Conservation (phyloP, 768 basidiomycete species). For the Termitomyces sp. region DNA sequence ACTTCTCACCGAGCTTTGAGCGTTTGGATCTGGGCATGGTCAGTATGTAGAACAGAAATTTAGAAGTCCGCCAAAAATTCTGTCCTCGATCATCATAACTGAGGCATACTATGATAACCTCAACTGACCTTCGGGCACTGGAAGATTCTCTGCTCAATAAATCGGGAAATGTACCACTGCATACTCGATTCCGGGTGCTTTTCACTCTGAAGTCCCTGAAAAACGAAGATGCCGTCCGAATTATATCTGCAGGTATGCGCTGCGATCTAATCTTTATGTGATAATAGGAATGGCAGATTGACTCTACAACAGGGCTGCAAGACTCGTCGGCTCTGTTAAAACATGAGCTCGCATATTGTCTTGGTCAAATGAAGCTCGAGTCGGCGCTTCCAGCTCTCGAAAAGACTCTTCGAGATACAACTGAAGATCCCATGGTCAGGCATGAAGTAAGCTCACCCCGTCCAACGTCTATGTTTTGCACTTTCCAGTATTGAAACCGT, state of each 20-base stretch:
- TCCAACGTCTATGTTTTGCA: conserved; percentile 2
- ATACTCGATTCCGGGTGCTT: conserved; percentile 85
- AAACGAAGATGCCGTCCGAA: conserved; percentile 72
- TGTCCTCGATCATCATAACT: conserved; percentile 26
- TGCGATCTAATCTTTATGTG: conserved; percentile 11
- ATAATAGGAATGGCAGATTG: conserved; percentile 6
- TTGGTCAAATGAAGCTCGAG: conserved; percentile 83
- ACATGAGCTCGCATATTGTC: conserved; percentile 95
- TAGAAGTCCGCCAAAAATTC: conserved; percentile 52
- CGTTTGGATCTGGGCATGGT: conserved; percentile 90
- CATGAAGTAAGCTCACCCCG: conserved; percentile 71
- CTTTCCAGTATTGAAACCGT: neutral
- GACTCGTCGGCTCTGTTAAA: conserved; percentile 91
- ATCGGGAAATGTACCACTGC: conserved; percentile 70
- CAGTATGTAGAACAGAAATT: conserved; percentile 24
- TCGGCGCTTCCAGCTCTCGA: conserved; percentile 80
- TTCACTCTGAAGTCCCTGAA: conserved; percentile 90
- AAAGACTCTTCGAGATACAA: conserved; percentile 62
- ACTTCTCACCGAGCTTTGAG: conserved; percentile 73
- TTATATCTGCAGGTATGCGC: conserved; percentile 77
- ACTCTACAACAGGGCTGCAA: conserved; percentile 59
- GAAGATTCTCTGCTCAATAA: conserved; percentile 78
- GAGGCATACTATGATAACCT: conserved; percentile 27
- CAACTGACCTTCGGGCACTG: conserved; percentile 63
- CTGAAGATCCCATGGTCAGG: conserved; percentile 93